These are phyloP conservation scores for Hapsidospora chrysogenum DNA, from an alignment of 495 filamentous ascomycete species.

Conservation along the genomic window DNA sequence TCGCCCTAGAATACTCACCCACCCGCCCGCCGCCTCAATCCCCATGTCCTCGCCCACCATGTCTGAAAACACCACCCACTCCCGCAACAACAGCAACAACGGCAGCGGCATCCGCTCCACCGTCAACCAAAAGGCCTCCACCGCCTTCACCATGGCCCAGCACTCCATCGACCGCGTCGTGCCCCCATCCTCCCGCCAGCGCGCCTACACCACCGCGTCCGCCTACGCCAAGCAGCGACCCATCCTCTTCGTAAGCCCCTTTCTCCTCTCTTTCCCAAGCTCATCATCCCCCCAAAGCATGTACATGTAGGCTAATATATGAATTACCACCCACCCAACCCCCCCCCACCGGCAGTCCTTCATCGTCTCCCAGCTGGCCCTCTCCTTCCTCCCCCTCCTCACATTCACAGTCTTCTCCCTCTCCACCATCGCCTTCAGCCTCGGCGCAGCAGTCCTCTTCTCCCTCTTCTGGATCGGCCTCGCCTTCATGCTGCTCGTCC, in stretches of 20 bases:
- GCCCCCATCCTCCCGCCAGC: constrained; percentile 14
- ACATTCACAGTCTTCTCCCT: constrained; percentile 44
- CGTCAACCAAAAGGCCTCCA: background rate
- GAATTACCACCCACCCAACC: background rate
- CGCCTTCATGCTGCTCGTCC: constrained; percentile 28
- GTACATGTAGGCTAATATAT: background rate
- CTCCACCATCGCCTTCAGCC: constrained; percentile 34
- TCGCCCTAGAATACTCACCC: no score
- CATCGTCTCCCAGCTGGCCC: constrained; percentile 33
- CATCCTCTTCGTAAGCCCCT: constrained; percentile 16
- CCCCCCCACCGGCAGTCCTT: constrained; percentile 20
- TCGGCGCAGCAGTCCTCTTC: constrained; percentile 39
- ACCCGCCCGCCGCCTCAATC: background rate
- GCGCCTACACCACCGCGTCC: constrained; percentile 8
- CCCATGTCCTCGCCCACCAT: background rate
- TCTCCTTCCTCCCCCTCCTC: constrained; percentile 40
- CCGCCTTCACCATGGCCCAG: constrained; percentile 9
- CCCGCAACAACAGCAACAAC: background rate
- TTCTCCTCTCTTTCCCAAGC: background rate
- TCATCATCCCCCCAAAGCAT: no score
- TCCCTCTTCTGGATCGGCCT: constrained; percentile 43
- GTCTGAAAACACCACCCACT: background rate
- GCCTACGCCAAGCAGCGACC: constrained; percentile 13
- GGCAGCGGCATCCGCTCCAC: background rate
- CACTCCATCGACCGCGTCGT: constrained; percentile 18